Percentiles rank a stretch among this genome's conserved stretches.
Conservation (phyloP, 768 basidiomycete species). For the Brasilioporus rufonigricans region DNA sequence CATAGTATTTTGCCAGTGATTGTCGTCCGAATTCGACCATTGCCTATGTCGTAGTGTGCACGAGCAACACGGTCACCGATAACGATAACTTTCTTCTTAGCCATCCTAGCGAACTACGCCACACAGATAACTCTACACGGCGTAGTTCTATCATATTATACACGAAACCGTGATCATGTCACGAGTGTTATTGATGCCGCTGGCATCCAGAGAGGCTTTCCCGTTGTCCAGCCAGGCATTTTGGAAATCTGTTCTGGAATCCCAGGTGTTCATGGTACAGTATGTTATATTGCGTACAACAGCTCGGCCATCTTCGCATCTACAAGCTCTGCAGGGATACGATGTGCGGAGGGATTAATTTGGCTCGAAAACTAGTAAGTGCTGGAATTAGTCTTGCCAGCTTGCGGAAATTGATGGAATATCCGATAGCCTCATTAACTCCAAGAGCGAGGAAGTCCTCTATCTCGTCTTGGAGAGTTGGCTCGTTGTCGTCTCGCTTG, state of each 20-base stretch:
- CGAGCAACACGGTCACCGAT: slow-evolving; percentile 49
- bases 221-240: slow-evolving; percentile 15
- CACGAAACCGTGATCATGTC: slow-evolving; percentile 34
- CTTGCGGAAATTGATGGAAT: neutral
- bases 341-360: slow-evolving; percentile 42
- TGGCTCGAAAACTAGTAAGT: slow-evolving; percentile 49
- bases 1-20: neutral
- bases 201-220: slow-evolving; percentile 25
- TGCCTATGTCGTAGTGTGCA: slow-evolving; percentile 35
- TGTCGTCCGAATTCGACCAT: neutral
- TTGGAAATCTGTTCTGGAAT: slow-evolving; percentile 40
- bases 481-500: slow-evolving; percentile 43
- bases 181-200: slow-evolving; percentile 30
- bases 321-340: slow-evolving; percentile 8
- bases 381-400: neutral
- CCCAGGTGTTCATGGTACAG: slow-evolving; percentile 30
- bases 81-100: slow-evolving; percentile 47
- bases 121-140: slow-evolving; percentile 42
- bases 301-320: neutral
- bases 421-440: slow-evolving; percentile 21
- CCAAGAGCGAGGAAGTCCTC: slow-evolving; percentile 47
- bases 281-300: slow-evolving; percentile 18
- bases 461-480: slow-evolving; percentile 46
- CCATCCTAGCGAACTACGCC: slow-evolving; percentile 42
- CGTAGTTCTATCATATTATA: slow-evolving; percentile 37